phyloP scores from a whole-genome alignment of 345 rosid genomes.

The Draba incana region DNA sequence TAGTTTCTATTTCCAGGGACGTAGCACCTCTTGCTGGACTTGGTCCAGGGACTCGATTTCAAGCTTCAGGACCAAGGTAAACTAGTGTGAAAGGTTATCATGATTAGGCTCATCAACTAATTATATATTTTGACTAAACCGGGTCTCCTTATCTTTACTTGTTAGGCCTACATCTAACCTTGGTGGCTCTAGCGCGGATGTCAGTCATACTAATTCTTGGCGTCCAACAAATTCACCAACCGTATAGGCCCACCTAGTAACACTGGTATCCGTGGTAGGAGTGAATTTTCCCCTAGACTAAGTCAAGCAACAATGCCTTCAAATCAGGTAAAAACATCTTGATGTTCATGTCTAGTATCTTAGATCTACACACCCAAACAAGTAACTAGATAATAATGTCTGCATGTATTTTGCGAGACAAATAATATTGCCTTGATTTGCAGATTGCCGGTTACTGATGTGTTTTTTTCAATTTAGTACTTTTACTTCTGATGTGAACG shows the following conservation, averaged over 20 bases:
- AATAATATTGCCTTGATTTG: conserved; percentile 30
- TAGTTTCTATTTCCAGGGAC: conserved; percentile 51
- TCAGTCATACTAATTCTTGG: conserved; percentile 63
- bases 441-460: conserved; percentile 23
- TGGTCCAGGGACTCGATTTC: conserved; percentile 69
- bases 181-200: conserved; percentile 57
- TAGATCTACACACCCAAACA: conserved; percentile 24
- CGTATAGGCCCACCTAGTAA: conserved; percentile 58
- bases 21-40: conserved; percentile 66
- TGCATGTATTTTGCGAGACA: conserved; percentile 15
- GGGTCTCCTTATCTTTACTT: conserved; percentile 20
- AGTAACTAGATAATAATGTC: conserved; percentile 11
- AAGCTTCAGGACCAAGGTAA: conserved; percentile 72
- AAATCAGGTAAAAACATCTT: conserved; percentile 63
- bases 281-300: conserved; percentile 61
- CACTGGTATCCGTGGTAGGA: conserved; percentile 56
- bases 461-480: neutral
- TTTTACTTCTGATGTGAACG: conserved; percentile 18
- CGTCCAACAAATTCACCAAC: conserved; percentile 61
- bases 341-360: conserved; percentile 27
- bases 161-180: conserved; percentile 60
- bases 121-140: conserved; percentile 13
- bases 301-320: conserved; percentile 51
- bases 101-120: conserved; percentile 29
- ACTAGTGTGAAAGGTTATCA: conserved; percentile 24